Conservation (phyloP, 352 stramenopile genomes). For the Pythium inflatum region DNA sequence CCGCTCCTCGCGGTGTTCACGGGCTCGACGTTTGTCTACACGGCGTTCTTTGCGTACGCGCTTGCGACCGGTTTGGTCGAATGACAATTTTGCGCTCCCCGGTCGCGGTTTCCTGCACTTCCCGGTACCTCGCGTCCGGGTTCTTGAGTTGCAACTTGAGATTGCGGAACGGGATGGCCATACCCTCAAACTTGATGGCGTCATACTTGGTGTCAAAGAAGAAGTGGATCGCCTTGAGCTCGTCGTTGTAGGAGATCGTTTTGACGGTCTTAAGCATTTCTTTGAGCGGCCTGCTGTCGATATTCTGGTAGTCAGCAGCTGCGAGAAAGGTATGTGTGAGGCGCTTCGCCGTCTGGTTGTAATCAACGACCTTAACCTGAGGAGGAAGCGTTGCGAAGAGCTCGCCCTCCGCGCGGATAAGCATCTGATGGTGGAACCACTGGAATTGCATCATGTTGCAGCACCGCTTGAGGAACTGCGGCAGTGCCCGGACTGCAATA, state of each 20-base stretch:
- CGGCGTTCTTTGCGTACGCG: not conserved
- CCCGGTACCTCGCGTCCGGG: not conserved
- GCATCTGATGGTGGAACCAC: conserved; percentile 14
- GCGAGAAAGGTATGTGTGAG: too few relatives aligned
- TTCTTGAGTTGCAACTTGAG: not conserved
- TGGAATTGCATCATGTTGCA: conserved; percentile 7
- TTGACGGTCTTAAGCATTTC: too few relatives aligned
- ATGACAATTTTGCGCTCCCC: not conserved
- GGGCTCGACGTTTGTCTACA: not conserved
- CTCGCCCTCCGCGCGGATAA: conserved; percentile 5
- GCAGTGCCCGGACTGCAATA: not conserved
- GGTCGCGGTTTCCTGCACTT: too few relatives aligned
- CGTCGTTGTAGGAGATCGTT: conserved; percentile 14
- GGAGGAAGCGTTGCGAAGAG: not conserved
- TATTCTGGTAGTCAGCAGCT: too few relatives aligned
- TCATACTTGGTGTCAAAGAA: conserved; percentile 13
- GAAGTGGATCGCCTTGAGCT: conserved; percentile 13
- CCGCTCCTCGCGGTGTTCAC: not conserved
- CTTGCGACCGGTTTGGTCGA: not conserved
- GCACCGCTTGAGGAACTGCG: conserved; percentile 29
- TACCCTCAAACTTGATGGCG: not conserved
- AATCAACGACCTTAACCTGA: conserved; percentile 8
- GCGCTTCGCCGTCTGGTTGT: conserved; percentile 11
- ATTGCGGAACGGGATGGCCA: conserved; percentile 4
- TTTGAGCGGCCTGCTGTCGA: too few relatives aligned